phyloP scores from a whole-genome alignment of 106 monocot genomes.

The Triglochin maritima region DNA sequence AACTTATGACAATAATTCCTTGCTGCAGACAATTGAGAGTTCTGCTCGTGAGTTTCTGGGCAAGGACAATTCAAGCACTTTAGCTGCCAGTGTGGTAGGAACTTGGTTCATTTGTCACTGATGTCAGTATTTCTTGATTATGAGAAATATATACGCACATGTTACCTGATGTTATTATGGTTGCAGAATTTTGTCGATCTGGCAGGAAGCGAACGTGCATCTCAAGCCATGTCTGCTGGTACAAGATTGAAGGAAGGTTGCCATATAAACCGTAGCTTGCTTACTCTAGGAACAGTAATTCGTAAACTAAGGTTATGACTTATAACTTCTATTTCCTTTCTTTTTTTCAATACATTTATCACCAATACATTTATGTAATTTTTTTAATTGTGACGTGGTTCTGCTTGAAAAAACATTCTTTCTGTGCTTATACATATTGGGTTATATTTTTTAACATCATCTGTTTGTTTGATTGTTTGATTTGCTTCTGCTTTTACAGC shows the following conservation, averaged over 20 bases:
- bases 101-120: background rate
- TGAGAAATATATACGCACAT: background rate
- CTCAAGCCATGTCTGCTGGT: constrained; percentile 80
- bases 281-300: constrained; percentile 91
- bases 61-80: constrained; percentile 56
- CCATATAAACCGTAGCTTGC: constrained; percentile 93
- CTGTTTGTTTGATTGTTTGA: background rate
- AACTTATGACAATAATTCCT: background rate
- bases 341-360: background rate
- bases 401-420: background rate
- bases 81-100: constrained; percentile 82
- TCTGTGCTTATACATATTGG: background rate
- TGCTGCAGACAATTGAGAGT: constrained; percentile 86
- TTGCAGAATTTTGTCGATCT: constrained; percentile 97
- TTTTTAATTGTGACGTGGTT: background rate
- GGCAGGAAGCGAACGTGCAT: constrained; percentile 96
- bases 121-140: background rate
- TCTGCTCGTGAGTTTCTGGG: constrained; percentile 84
- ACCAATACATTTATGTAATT: background rate
- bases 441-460: background rate
- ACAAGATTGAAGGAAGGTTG: constrained; percentile 91
- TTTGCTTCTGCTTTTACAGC: constrained; percentile 20
- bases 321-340: background rate
- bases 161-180: background rate
- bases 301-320: constrained; percentile 74